Conservation (phyloP, 1,284 basidiomycete species). For the Puccinia polysora region DNA sequence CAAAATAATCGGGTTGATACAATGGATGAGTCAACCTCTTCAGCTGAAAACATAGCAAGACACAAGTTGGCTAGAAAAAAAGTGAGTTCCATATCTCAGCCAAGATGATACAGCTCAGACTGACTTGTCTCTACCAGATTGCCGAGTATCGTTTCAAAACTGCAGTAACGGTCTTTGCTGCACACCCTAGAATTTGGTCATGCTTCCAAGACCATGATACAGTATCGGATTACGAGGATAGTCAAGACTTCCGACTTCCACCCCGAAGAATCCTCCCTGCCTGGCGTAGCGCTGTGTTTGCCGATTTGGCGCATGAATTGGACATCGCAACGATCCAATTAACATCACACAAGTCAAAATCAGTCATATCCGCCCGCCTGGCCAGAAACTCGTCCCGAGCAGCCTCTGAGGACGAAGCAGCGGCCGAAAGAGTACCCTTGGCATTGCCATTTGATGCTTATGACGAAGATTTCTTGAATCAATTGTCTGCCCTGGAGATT, state of each 20-base stretch:
- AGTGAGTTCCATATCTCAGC: not conserved
- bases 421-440: not conserved
- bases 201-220: not conserved
- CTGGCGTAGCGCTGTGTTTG: not conserved
- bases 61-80: not conserved
- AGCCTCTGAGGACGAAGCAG: not conserved
- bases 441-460: not conserved
- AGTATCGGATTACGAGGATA: not conserved
- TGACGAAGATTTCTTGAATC: not conserved
- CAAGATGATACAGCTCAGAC: not conserved
- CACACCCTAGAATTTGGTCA: not conserved
- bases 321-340: not conserved
- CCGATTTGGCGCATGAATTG: slow-evolving; percentile 1
- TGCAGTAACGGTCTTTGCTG: not conserved
- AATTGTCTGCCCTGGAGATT: not conserved
- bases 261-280: not conserved
- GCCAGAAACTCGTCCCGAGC: not conserved
- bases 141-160: not conserved
- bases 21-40: not conserved
- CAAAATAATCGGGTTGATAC: not conserved
- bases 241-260: not conserved
- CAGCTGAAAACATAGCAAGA: not conserved
- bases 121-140: not conserved
- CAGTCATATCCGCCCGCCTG: not conserved
- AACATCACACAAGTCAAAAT: not conserved